Conservation (phyloP, 331 rosid genomes). For the Prunus yedoensis region DNA sequence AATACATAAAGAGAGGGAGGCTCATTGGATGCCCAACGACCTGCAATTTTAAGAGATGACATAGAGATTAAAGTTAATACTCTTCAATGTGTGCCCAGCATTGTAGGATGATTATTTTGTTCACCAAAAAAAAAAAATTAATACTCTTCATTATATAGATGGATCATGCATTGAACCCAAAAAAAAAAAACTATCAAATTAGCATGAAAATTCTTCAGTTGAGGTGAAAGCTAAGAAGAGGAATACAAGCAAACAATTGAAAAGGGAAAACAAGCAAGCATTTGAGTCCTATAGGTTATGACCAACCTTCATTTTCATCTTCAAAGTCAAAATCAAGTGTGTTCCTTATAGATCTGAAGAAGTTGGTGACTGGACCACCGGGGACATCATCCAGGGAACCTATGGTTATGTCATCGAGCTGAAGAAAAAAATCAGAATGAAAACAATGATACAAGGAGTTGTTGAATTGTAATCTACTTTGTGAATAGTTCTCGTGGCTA, state of each 20-base stretch:
- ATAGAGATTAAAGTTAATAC: slow-evolving; percentile 15
- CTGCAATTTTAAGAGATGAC: slow-evolving; percentile 50
- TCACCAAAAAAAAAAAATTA: slow-evolving; percentile 1
- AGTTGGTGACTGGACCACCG: slow-evolving; percentile 64
- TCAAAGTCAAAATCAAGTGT: slow-evolving; percentile 98
- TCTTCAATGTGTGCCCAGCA: background rate
- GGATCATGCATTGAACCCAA: background rate
- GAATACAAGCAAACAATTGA: background rate
- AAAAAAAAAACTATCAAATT: background rate
- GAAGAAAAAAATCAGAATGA: slow-evolving; percentile 26
- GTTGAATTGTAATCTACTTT: background rate
- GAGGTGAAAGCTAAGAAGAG: background rate
- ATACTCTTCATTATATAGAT: background rate
- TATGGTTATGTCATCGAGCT: slow-evolving; percentile 74
- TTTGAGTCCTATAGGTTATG: slow-evolving; percentile 13
- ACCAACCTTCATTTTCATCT: slow-evolving; percentile 87
- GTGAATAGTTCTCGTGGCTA: background rate
- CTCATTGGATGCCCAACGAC: slow-evolving; percentile 76
- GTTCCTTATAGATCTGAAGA: slow-evolving; percentile 83
- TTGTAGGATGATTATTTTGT: too few relatives aligned
- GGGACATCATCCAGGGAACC: slow-evolving; percentile 94
- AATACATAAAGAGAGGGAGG: slow-evolving; percentile 87
- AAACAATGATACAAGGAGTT: background rate
- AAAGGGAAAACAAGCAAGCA: background rate
- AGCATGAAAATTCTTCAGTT: background rate